phyloP scores from a whole-genome alignment of 2,329 filamentous ascomycete species.

The Aspergillus aculeatinus region DNA sequence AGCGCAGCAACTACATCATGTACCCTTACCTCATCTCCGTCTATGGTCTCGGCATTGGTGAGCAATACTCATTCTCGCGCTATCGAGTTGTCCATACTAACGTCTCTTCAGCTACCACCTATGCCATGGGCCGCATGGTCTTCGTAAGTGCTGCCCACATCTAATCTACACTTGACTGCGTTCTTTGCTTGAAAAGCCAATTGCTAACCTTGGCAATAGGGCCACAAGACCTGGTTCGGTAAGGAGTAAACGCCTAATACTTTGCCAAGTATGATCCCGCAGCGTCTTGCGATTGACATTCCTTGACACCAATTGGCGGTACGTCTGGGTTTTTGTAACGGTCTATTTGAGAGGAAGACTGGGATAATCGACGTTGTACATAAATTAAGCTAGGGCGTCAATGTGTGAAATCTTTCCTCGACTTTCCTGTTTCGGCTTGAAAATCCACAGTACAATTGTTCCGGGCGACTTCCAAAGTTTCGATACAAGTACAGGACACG shows the following conservation, averaged over 20 bases:
- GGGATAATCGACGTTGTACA: slow-evolving; percentile 37
- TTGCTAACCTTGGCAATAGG: slow-evolving; percentile 35
- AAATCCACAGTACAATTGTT: neutral
- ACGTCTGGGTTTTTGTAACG: slow-evolving; percentile 37
- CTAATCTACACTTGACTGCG: neutral
- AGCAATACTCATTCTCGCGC: slow-evolving; percentile 23
- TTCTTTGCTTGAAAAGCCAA: neutral
- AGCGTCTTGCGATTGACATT: slow-evolving; percentile 14
- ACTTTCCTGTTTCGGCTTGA: neutral
- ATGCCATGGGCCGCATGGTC: slow-evolving; percentile 47
- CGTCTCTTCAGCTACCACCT: slow-evolving; percentile 33
- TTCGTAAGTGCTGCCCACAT: slow-evolving; percentile 36
- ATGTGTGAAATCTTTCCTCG: slow-evolving; percentile 29
- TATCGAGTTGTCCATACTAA: slow-evolving; percentile 8
- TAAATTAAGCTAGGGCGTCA: slow-evolving; percentile 35
- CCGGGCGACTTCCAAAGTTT: neutral
- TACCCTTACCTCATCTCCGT: slow-evolving; percentile 60
- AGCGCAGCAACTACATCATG: slow-evolving; percentile 57
- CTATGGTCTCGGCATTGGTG: slow-evolving; percentile 51
- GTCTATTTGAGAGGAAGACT: slow-evolving; percentile 25
- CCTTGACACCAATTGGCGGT: slow-evolving; percentile 28
- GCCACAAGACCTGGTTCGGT: slow-evolving; percentile 64
- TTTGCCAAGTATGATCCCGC: slow-evolving; percentile 6
- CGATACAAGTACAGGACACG: neutral
- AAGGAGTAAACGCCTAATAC: slow-evolving; percentile 29